phyloP scores from a whole-genome alignment of 2,329 filamentous ascomycete genomes.

The Fusarium sacchari region DNA sequence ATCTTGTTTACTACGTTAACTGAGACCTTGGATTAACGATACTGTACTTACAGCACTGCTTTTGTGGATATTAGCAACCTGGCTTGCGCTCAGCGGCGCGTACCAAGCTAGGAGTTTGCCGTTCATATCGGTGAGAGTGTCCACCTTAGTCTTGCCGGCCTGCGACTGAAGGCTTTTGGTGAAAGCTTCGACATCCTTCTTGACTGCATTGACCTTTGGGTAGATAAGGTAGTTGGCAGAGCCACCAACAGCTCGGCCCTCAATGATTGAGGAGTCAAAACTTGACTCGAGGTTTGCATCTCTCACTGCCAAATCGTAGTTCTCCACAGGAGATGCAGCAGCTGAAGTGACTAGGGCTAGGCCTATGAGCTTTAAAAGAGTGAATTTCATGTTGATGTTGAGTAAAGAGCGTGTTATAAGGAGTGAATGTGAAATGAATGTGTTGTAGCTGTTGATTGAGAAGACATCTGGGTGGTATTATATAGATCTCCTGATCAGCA shows the following conservation, averaged over 20 bases:
- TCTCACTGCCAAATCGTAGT: background rate
- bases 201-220: background rate
- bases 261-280: background rate
- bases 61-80: background rate
- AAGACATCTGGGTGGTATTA: background rate
- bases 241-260: too few species aligned
- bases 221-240: background rate
- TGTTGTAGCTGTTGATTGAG: background rate
- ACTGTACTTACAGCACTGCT: background rate
- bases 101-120: background rate
- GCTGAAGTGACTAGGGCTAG: background rate
- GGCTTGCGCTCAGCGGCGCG: background rate
- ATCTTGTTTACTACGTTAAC: background rate
- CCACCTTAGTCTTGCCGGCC: background rate
- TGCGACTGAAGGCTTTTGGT: background rate
- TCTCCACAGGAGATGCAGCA: background rate
- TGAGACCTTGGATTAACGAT: accelerated
- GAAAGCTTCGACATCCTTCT: background rate
- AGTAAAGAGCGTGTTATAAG: background rate
- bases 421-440: background rate
- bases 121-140: background rate
- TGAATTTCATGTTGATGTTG: background rate
- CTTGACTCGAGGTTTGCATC: background rate
- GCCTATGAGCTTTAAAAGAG: background rate
- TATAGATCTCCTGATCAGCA: background rate